Evolutionary conservation across 495 filamentous ascomycete species (phyloP).

Genomic region (Tricharina praecox): DNA sequence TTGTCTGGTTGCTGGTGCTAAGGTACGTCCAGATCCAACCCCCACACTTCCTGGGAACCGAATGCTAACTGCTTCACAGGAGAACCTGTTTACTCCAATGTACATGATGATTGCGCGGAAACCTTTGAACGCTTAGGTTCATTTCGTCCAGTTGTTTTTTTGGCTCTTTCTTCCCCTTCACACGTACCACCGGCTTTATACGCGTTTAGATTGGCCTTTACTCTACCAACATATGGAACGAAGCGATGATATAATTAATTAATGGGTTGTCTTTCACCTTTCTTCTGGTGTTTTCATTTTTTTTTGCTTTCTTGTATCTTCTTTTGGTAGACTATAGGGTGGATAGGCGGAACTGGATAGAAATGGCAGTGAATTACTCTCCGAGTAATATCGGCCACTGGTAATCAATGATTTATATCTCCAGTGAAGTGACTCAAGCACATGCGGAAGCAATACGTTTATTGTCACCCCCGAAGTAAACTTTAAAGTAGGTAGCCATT

Average conservation of each 20-base stretch:
- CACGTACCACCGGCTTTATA: not conserved
- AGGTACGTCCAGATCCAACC: slow-evolving; percentile 25
- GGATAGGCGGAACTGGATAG: too few species aligned
- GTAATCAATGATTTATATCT: too few species aligned
- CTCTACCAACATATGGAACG: too few species aligned
- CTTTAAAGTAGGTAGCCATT: too few species aligned
- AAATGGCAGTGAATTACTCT: too few species aligned
- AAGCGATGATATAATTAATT: not conserved
- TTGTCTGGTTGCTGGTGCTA: slow-evolving; percentile 72
- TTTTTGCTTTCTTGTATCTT: not conserved
- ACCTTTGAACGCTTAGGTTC: slow-evolving; percentile 33
- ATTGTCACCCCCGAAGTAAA: too few species aligned
- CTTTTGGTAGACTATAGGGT: not conserved
- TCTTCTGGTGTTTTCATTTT: not conserved
- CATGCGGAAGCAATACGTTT: too few species aligned
- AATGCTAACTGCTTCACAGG: slow-evolving; percentile 16
- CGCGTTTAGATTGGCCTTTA: not conserved
- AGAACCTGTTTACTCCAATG: slow-evolving; percentile 97
- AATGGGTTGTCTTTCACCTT: not conserved
- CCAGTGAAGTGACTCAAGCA: too few species aligned
- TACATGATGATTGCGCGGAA: slow-evolving; percentile 96
- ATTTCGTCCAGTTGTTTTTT: not conserved
- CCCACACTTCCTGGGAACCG: not conserved
- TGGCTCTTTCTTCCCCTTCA: not conserved
- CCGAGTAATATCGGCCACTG: too few species aligned